Evolutionary conservation across 805 yeast species (phyloP), one percentile per base, ranked within the genome.

Genomic region (Jamesozyma jinghongensis): DNA sequence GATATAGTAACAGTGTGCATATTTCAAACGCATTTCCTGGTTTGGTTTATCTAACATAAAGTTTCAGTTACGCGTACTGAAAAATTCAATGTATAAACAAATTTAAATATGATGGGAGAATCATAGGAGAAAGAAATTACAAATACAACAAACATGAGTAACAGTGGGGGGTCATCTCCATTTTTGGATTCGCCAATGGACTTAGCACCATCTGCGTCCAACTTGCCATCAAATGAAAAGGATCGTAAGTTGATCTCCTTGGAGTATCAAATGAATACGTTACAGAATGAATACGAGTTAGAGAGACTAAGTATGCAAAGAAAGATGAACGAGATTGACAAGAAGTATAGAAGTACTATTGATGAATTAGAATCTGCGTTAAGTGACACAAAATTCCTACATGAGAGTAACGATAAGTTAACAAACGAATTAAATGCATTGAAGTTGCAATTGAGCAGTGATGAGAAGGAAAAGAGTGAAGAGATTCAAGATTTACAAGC

Each of bases 211-310:
- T 10, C 26, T 12, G 26, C 4, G 10, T 6, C n/a, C 3, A 5
- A 7, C 13, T 25, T 34, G 19, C 19, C 14, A n/a, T 22, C 30
- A 5, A 40, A 33, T 10, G 46, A 40, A 26, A 51, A 41, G 25
- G 53, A 51, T 28, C 50, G 54, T 5, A 59, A 60, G 33, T 42
- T 59, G 1, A 47, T 55, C 34, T 38, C 57, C 6, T 51, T 66
- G 41, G 61, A 61, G 35, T 73, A 59, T 52, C 65, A 66, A 43
- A 50, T 66, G 29, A 58, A 57, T 11, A 59, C 66, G 6, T 42
- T 66, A 27, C 62, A 63, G 40, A 62, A 63, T 41, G 69, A 70
- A 34, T 54, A 67, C 32, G 70, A 70, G 32, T 47, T 57, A 14
- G 55, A 51, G 25, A 41, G 40, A 25, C 34, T 59, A 20, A 49